A percentile compares a stretch with the other conserved stretches of the same genome.
These are phyloP conservation scores for Trichoderma reesei DNA, from an alignment of 495 filamentous ascomycete species.

Conservation along the genomic window DNA sequence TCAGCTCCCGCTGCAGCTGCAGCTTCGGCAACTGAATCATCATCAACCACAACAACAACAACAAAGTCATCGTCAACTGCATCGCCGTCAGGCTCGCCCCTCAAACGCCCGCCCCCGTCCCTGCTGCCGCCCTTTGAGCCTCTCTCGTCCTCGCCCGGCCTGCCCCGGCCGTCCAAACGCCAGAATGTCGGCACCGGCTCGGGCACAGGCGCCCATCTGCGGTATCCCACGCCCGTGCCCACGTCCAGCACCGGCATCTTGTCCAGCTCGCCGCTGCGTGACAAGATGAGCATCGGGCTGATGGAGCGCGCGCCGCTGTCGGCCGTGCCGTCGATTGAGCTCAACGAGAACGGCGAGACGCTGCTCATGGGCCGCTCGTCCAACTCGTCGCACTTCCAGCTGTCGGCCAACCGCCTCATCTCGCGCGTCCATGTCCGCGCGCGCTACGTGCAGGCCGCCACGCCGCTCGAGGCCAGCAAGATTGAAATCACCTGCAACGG, in stretches of 20 bases:
- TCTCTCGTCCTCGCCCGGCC: conserved; percentile 76
- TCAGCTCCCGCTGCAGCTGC: too few relatives aligned
- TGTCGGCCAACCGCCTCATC: conserved; percentile 82
- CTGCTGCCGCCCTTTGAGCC: conserved; percentile 92
- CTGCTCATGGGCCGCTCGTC: conserved; percentile 84
- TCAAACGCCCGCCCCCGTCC: conserved; percentile 69
- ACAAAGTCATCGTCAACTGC: background rate
- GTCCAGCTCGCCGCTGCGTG: conserved; percentile 72
- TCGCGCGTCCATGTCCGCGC: conserved; percentile 90
- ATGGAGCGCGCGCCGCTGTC: conserved; percentile 81
- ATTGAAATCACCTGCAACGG: conserved; percentile 84
- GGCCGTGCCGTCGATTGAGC: conserved; percentile 65
- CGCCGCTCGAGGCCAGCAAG: conserved; percentile 52
- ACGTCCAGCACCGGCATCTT: conserved; percentile 89
- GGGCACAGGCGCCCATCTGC: conserved; percentile 32
- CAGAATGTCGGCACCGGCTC: conserved; percentile 26
- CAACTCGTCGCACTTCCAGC: conserved; percentile 82
- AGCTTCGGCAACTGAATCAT: background rate
- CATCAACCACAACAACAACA: background rate
- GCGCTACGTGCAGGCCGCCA: conserved; percentile 59
- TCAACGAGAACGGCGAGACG: conserved; percentile 73
- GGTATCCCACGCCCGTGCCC: conserved; percentile 84
- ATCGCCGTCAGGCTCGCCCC: background rate
- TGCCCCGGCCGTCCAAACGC: conserved; percentile 66
- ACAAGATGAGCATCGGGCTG: conserved; percentile 36